phyloP scores from a whole-genome alignment of 2,329 filamentous ascomycete genomes.

The Nemania serpens region DNA sequence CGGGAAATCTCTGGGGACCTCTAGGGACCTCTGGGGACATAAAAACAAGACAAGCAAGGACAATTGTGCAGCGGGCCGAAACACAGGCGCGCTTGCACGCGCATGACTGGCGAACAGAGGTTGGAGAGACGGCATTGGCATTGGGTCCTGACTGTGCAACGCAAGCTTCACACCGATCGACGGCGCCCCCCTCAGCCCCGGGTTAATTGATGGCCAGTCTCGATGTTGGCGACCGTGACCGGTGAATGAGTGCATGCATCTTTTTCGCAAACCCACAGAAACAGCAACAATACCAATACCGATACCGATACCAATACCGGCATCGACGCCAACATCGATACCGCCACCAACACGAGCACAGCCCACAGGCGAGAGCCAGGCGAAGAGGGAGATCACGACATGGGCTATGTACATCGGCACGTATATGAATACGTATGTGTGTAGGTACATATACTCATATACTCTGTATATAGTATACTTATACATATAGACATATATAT shows the following conservation, averaged over 20 bases:
- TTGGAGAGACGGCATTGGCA: neutral
- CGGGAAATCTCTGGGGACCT: neutral
- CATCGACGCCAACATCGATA: too few relatives aligned
- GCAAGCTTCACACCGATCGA: constrained; percentile 4
- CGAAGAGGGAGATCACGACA: too few relatives aligned
- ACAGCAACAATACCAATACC: neutral
- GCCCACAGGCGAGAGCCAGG: too few relatives aligned
- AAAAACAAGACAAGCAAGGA: constrained; percentile 9
- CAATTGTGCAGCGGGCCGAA: constrained; percentile 12
- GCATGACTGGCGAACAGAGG: constrained; percentile 2
- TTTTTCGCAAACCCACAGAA: neutral
- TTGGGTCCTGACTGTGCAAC: constrained; percentile 8
- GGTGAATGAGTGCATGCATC: neutral
- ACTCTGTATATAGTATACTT: too few relatives aligned
- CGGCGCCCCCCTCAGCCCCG: constrained; percentile 1
- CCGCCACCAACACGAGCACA: too few relatives aligned
- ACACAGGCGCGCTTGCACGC: constrained; percentile 22
- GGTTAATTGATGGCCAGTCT: neutral
- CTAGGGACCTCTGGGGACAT: too few relatives aligned
- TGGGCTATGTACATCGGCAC: too few relatives aligned
- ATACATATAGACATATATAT: neutral
- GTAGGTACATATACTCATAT: too few relatives aligned
- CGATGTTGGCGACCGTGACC: neutral
- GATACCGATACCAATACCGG: too few relatives aligned
- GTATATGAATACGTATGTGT: too few relatives aligned